These are phyloP conservation scores for Beauveria rudraprayagi DNA, from an alignment of 2,329 filamentous ascomycete genomes.

Conservation along the genomic window DNA sequence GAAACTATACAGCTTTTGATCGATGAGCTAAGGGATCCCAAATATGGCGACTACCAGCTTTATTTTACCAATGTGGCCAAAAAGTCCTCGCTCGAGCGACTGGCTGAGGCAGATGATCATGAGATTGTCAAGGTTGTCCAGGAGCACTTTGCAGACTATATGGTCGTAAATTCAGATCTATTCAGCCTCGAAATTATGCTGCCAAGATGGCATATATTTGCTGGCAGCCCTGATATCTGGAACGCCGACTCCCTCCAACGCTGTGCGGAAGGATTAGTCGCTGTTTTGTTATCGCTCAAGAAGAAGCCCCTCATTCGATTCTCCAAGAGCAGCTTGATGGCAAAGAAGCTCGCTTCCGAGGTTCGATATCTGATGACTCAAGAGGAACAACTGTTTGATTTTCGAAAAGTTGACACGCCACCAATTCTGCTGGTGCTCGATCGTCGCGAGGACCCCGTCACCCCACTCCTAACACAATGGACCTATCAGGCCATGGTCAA, in stretches of 20 bases:
- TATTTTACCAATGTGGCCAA: constrained; percentile 98
- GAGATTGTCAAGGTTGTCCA: constrained; percentile 92
- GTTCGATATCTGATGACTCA: constrained; percentile 89
- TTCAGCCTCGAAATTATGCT: constrained; percentile 71
- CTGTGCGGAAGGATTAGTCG: constrained; percentile 79
- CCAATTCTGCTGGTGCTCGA: constrained; percentile 88
- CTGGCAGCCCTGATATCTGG: constrained; percentile 75
- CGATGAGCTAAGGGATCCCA: constrained; percentile 90
- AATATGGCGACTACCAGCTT: constrained; percentile 94
- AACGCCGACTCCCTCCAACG: constrained; percentile 81
- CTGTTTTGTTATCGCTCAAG: constrained; percentile 79
- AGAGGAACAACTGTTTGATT: constrained; percentile 94
- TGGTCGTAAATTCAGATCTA: constrained; percentile 89
- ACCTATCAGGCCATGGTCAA: constrained; percentile 99
- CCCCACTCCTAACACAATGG: constrained; percentile 92
- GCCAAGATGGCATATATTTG: constrained; percentile 73
- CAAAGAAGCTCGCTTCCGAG: constrained; percentile 90
- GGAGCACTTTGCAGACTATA: constrained; percentile 93
- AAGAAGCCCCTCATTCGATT: constrained; percentile 95
- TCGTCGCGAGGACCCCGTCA: constrained; percentile 88
- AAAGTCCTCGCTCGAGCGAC: constrained; percentile 86
- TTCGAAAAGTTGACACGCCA: constrained; percentile 87
- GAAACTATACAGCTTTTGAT: constrained; percentile 91
- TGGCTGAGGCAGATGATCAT: constrained; percentile 95
- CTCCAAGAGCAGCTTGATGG: constrained; percentile 79